Evolutionary conservation across 257 asterid genomes (phyloP).

Genomic region (Agastache rugosa): DNA sequence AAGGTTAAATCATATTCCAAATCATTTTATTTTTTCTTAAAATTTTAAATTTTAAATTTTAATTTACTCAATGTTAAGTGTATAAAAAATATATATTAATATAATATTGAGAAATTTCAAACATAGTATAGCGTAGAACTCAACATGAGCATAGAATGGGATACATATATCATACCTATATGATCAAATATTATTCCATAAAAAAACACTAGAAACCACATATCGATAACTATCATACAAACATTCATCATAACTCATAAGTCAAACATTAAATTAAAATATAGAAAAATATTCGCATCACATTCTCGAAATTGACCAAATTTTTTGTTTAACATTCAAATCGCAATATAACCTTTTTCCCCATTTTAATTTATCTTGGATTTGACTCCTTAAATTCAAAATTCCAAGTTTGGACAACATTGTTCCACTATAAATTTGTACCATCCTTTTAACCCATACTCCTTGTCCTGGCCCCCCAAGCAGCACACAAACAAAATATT

Average conservation of each 20-base stretch:
- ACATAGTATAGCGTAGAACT: no score
- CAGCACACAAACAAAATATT: constrained; percentile 1
- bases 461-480: neutral
- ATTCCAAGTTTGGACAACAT: constrained; percentile 7
- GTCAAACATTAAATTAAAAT: constrained; percentile 2
- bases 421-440: constrained; percentile 28
- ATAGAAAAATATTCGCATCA: neutral
- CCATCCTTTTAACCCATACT: constrained; percentile 23
- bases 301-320: neutral
- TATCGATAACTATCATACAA: neutral
- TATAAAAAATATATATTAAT: no score
- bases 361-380: neutral
- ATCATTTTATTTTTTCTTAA: no score
- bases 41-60: no score
- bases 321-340: neutral
- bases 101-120: no score
- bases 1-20: no score
- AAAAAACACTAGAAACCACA: constrained; percentile 9
- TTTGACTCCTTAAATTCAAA: constrained; percentile 14
- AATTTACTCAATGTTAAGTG: no score
- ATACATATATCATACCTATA: no score
- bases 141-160: no score
- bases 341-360: neutral
- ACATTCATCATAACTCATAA: neutral
- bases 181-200: neutral